Evolutionary conservation across 257 asterid genomes (phyloP), one percentile per base, ranked within the genome.

Genomic region (Fraxinus cuspidata): DNA sequence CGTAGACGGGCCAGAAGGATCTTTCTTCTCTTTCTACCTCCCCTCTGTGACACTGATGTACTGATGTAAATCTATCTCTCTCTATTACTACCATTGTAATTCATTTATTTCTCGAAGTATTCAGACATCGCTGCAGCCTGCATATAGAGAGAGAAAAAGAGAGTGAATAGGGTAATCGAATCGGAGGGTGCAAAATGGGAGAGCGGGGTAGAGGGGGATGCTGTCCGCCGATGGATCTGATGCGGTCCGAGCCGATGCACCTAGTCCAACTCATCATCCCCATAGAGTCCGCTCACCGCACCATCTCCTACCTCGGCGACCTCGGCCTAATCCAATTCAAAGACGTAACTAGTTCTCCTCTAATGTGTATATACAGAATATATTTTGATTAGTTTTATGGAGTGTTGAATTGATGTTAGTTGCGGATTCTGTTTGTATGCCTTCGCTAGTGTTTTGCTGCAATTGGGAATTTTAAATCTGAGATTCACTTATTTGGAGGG

Each of bases 201-300:
- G 97, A 90, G 85, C 87, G 80, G 84, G 92, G 85, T 77, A 86
- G 91, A 35, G 91, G 84, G 70, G 87, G 97, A 84, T 90, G 98
- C 77, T 94, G 96, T 83, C 97, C 98, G 80, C 77, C 96, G 78
- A 94, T 90, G 98, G 97, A 94, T 94, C 96, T 94, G 92, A 88
- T 92, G 91, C 89, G 98, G 77, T 94, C 98, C 65, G 97, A 94
- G 88, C 76, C 94, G 88, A 94, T 94, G 97, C 98, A 94, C 76
- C 93, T 94, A 78, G 90, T 94, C 49, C 98, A 94, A 80, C 85
- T 94, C 90, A 94, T 94, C 78, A 86, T 94, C 85, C 98, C 98
- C 74, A 84, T 86, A 87, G 98, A 94, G 85, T 90, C 97, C 82
- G 96, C 98, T 87, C 96, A 89, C 68, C 89, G 83, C 82, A 77